Base-by-base conservation (phyloP, 73 alveolate species). In the Breviolum minutum region DNA sequence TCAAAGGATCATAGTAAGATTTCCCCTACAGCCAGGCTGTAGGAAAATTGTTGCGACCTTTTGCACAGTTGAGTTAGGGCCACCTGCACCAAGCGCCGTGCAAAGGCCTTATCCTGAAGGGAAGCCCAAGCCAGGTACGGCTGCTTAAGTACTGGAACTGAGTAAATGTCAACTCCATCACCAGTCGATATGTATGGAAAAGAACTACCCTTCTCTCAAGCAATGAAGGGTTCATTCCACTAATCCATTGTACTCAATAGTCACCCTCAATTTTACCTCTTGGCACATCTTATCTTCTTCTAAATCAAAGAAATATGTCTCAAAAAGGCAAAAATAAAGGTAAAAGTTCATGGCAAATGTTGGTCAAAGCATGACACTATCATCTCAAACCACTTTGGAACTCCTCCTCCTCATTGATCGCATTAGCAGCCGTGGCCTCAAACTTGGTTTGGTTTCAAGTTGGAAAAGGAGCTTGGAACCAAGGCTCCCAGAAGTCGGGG, bases 41-140 rank as follows among this genome's bases (percentile, higher is more conserved):
- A 26, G 54, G 54, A 73, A 20, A 20, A 71, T 8, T 16, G 82
- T 40, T 77, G 88, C 54, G 54, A 40, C 0, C 5, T 40, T 40
- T 40, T 40, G 54, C 3, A 40, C 54, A 40, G 54, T 40, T 40
- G 54, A 40, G 54, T 40, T 40, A 40, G 54, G 54, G 54, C 54
- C 62, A 76, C 98, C 90, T 92, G 98, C 98, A 92, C 98, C 81
- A 92, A 81, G 24, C 84, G 66, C 87, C 98, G 30, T 32, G 98
- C 98, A 27, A 92, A 92, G 54, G 89, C 91, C 61, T 74, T 74
- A 90, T 92, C 98, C 98, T 92, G 54, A 19, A 20, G 61, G 2
- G 94, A 60, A 9, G 60, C 24, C 32, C 61, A 27, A 54, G 87
- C 26, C 13, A 8, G 87, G 27, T 79, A 20, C 0, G 26, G 26